phyloP scores from a whole-genome alignment of 192 early-diverging fungal species.

The Linnemannia zychae region DNA sequence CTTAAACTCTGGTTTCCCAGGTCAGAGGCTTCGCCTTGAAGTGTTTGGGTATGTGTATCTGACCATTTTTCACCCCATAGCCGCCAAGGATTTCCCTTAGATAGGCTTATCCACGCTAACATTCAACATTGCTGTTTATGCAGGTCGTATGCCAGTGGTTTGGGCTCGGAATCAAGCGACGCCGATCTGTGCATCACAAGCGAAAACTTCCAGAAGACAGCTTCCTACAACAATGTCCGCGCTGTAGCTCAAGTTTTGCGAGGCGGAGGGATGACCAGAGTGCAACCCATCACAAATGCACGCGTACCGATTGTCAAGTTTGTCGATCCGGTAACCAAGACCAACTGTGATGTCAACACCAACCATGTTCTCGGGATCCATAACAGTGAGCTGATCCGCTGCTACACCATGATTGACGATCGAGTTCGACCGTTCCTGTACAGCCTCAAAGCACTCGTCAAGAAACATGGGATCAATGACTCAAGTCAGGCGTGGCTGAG shows the following conservation, averaged over 20 bases:
- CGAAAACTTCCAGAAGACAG: constrained; percentile 8
- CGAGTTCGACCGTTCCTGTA: constrained; percentile 54
- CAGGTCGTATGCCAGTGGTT: constrained; percentile 44
- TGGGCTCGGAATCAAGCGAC: constrained; percentile 47
- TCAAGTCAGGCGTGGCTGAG: constrained; percentile 41
- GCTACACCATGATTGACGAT: constrained; percentile 54
- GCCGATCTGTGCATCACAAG: constrained; percentile 47
- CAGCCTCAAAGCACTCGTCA: constrained; percentile 51
- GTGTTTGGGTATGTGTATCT: constrained; percentile 36
- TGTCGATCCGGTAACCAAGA: constrained; percentile 34
- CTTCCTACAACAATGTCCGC: constrained; percentile 32
- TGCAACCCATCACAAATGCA: constrained; percentile 38
- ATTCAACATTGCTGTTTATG: neutral
- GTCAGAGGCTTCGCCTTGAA: constrained; percentile 15
- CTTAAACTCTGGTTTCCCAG: constrained; percentile 18
- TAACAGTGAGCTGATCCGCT: constrained; percentile 54
- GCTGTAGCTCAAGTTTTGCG: constrained; percentile 26
- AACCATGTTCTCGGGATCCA: constrained; percentile 54
- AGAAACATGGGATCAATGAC: constrained; percentile 54
- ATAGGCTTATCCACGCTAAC: neutral
- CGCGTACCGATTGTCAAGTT: constrained; percentile 60
- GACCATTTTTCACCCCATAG: neutral
- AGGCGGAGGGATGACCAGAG: constrained; percentile 44
- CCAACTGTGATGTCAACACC: constrained; percentile 57
- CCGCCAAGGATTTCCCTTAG: neutral